Conservation (phyloP, 345 rosid species). For the Eucalyptus sp. region DNA sequence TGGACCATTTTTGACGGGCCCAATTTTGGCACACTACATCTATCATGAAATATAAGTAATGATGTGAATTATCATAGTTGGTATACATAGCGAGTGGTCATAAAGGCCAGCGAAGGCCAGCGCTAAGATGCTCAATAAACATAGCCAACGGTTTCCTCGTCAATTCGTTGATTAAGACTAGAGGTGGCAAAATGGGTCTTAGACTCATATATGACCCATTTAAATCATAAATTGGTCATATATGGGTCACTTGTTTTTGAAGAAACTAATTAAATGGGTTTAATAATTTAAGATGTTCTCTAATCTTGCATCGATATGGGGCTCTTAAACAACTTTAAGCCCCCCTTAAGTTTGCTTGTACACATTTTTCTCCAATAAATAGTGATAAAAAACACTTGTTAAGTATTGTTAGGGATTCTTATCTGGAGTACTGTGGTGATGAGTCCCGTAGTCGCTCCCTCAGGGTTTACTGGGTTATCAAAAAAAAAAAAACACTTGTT, state of each 20-base stretch:
- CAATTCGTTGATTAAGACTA: not conserved
- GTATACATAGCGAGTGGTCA: not conserved
- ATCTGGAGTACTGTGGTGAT: too few species aligned
- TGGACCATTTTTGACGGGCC: not conserved
- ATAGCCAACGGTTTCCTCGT: fast-evolving
- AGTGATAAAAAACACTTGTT: not conserved
- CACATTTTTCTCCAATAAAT: not conserved
- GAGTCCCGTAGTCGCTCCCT: too few species aligned
- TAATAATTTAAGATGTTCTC: not conserved
- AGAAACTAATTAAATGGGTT: too few species aligned
- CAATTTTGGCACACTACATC: not conserved
- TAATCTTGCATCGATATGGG: not conserved
- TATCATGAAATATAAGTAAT: not conserved
- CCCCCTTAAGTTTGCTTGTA: not conserved
- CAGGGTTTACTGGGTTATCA: too few species aligned
- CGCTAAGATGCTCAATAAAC: not conserved
- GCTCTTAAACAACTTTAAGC: not conserved
- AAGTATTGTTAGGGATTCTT: not conserved
- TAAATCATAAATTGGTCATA: too few species aligned
- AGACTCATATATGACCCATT: too few species aligned
- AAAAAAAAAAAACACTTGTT: not conserved
- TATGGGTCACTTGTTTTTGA: too few species aligned
- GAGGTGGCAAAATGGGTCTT: too few species aligned
- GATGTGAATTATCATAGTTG: not conserved
- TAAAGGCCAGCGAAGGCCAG: not conserved